Evolutionary conservation across 192 early-diverging fungal species (phyloP), one percentile per base, ranked within the genome.

Genomic region (Umbelopsis sp.): DNA sequence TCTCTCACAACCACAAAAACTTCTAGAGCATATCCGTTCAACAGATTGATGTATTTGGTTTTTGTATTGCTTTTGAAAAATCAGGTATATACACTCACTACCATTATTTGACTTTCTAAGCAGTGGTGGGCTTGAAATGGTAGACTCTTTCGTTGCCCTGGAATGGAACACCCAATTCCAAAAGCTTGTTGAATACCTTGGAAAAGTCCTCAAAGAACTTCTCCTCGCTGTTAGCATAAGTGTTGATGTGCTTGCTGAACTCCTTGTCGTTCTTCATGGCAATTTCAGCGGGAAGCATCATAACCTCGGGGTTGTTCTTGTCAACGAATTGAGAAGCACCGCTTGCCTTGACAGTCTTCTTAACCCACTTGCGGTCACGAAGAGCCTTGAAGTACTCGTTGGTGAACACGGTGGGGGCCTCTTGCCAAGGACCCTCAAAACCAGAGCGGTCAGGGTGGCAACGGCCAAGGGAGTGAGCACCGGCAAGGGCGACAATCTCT

Each of bases 121-220:
- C 75, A 64, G 76, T 81, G 64, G 78, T 78, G 21, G 85, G 69
- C 76, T 90, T 85, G 80, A 93, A 91, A 55, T 80, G 51, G 76
- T 91, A 90, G 23, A 86, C 85, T 47, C 86, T 89, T 46, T 89
- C 80, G 61, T 91, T 83, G 35, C 85, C 85, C 8, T 87, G 87
- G 77, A 89, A 90, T 66, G 85, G 74, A 41, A 93, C 89, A 76
- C 95, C 96, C 41, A 96, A 84, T 79, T 97, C 94, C 55, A 92
- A 81, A 35, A 98, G 86, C 86, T 96, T 98, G 71, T 80, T 72
- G 61, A 93, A 95, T 9, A 88, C 95, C 50, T 81, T 83, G 55
- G 93, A 75, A 82, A 98, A 98, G 85, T 98, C 97, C 33, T 84
- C 85, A 85, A 94, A 97, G 90, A 94, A 98, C 65, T 84, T 80